These are phyloP conservation scores for Bryoerythrophyllum caledonicum DNA, from an alignment of 225 moss, liverwort and hornwort species.

Conservation along the genomic window DNA sequence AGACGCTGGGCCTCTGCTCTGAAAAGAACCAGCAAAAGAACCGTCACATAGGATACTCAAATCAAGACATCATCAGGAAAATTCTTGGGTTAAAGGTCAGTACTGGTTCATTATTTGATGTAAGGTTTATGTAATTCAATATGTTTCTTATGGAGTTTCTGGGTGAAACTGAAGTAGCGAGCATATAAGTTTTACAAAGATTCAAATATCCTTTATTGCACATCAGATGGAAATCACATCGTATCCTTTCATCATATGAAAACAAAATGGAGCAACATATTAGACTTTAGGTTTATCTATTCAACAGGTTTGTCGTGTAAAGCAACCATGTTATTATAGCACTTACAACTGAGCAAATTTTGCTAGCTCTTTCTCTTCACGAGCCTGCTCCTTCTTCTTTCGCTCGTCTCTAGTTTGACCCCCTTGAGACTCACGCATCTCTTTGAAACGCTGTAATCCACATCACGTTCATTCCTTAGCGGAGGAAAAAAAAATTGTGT, in stretches of 20 bases:
- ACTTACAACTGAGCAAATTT: conserved; percentile 85
- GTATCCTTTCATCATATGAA: too few relatives aligned
- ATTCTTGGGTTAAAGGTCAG: too few relatives aligned
- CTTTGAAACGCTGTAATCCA: conserved; percentile 81
- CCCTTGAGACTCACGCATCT: conserved; percentile 91
- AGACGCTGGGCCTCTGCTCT: conserved; percentile 88
- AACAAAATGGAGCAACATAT: too few relatives aligned
- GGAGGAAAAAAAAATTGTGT: not conserved
- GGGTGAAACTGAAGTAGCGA: too few relatives aligned
- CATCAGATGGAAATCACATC: too few relatives aligned
- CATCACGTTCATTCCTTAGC: conserved; percentile 11
- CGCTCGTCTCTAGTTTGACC: conserved; percentile 87
- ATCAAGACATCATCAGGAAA: too few relatives aligned
- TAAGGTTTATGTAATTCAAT: too few relatives aligned
- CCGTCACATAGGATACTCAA: not conserved
- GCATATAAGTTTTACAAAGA: too few relatives aligned
- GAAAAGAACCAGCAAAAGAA: conserved; percentile 5
- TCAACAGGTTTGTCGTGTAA: not conserved
- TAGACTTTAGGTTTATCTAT: too few relatives aligned
- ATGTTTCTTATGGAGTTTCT: too few relatives aligned
- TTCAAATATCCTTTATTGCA: too few relatives aligned
- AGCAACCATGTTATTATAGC: not conserved
- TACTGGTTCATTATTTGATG: too few relatives aligned
- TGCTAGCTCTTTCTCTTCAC: conserved; percentile 91
- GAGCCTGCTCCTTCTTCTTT: conserved; percentile 89